Evolutionary conservation across 2,329 filamentous ascomycete genomes (phyloP).

Genomic region (Pseudogymnoascus sp.): DNA sequence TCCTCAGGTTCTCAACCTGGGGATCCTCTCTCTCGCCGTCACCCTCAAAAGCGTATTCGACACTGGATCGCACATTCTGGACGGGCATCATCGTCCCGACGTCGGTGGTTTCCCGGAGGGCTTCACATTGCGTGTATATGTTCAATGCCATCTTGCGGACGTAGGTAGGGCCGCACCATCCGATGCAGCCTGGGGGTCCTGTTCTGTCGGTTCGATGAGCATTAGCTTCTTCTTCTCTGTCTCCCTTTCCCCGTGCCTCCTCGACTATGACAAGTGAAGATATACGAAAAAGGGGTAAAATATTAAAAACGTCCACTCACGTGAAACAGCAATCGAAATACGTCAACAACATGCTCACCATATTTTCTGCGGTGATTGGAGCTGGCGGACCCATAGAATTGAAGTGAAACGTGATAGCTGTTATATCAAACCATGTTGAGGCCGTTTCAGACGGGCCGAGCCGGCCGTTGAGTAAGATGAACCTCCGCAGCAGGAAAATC

Average conservation of each 20-base stretch:
- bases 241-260: not conserved
- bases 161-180: not conserved
- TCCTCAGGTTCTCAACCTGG: not conserved
- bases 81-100: not conserved
- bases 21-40: not conserved
- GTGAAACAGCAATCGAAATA: not conserved
- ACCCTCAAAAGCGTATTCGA: not conserved
- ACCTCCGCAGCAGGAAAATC: not conserved
- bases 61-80: no score
- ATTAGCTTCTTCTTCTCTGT: not conserved
- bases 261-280: no score
- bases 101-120: not conserved
- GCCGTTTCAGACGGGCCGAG: no score
- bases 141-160: not conserved
- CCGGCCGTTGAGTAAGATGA: not conserved
- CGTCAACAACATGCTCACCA: not conserved
- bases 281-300: no score
- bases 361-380: no score
- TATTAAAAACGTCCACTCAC: not conserved
- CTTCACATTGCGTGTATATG: fast-evolving
- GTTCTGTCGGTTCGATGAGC: not conserved
- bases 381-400: not conserved
- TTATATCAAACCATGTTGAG: no score
- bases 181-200: not conserved
- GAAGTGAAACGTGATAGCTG: not conserved